phyloP scores from a whole-genome alignment of 2,329 filamentous ascomycete genomes.

The Colletotrichum acutatum region DNA sequence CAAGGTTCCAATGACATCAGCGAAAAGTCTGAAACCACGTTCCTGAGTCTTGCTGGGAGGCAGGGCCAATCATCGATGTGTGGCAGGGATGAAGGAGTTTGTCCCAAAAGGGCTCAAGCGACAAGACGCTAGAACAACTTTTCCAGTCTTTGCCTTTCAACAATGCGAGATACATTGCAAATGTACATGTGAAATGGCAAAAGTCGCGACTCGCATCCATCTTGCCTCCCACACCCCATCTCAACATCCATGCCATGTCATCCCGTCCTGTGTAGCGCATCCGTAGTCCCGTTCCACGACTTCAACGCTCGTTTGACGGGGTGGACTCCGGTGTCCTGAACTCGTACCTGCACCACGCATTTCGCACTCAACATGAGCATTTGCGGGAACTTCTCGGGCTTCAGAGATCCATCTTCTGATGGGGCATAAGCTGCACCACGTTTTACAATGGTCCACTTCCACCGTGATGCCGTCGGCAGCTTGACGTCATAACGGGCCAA shows the following conservation, averaged over 20 bases:
- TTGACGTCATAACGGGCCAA: slow-evolving; percentile 22
- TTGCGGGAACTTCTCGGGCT: slow-evolving; percentile 25
- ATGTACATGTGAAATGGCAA: slow-evolving; percentile 20
- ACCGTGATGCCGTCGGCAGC: not conserved
- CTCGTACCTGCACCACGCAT: not conserved
- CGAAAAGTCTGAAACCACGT: slow-evolving; percentile 30
- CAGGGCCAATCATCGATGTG: slow-evolving; percentile 16
- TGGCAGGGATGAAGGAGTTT: slow-evolving; percentile 8
- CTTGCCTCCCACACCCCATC: not conserved
- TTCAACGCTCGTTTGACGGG: not conserved
- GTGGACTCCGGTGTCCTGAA: not conserved
- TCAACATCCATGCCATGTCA: not conserved
- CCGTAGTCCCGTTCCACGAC: too few relatives aligned
- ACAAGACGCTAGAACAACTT: slow-evolving; percentile 30
- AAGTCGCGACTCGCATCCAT: slow-evolving; percentile 23
- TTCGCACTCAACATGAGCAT: not conserved
- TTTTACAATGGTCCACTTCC: slow-evolving; percentile 20
- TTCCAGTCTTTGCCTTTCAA: slow-evolving; percentile 13
- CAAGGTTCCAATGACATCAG: slow-evolving; percentile 36
- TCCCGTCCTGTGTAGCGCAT: not conserved
- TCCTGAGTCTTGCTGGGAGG: slow-evolving; percentile 27
- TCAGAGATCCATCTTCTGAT: slow-evolving; percentile 17
- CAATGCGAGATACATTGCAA: not conserved
- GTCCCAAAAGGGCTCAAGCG: slow-evolving; percentile 4
- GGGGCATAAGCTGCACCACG: slow-evolving; percentile 18